Evolutionary conservation across 352 stramenopile species (phyloP).

Genomic region (Achlya hypogyna): DNA sequence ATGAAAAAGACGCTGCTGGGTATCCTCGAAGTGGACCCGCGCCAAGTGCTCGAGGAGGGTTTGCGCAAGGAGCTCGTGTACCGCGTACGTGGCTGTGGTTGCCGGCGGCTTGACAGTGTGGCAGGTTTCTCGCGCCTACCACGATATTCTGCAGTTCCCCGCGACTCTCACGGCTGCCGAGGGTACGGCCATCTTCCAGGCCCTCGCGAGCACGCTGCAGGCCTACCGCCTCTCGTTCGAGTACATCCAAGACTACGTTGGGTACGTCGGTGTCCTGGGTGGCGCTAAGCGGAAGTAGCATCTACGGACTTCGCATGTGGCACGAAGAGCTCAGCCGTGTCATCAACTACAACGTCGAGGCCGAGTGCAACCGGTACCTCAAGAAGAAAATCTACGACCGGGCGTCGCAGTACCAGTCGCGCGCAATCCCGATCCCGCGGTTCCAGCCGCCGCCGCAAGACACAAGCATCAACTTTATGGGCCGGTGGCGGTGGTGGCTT

Average conservation of each 20-base stretch:
- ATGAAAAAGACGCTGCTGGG: conserved; percentile 93
- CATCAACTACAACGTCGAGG: conserved; percentile 94
- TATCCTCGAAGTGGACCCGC: conserved; percentile 91
- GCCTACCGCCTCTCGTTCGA: conserved; percentile 87
- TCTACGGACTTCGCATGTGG: conserved; percentile 93
- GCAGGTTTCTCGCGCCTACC: conserved; percentile 58
- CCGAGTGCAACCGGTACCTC: conserved; percentile 92
- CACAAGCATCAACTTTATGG: conserved; percentile 91
- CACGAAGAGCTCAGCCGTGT: conserved; percentile 91
- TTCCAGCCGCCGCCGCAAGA: conserved; percentile 78
- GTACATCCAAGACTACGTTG: conserved; percentile 92
- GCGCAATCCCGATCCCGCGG: conserved; percentile 87
- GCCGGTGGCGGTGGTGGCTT: conserved; percentile 28
- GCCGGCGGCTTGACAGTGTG: neutral
- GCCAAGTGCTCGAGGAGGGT: conserved; percentile 89
- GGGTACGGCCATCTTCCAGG: conserved; percentile 77
- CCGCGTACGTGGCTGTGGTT: conserved; percentile 31
- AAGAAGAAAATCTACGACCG: conserved; percentile 91
- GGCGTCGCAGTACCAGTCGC: conserved; percentile 85
- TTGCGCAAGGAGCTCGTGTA: conserved; percentile 92
- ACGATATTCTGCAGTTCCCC: conserved; percentile 74
- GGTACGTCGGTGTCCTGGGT: neutral
- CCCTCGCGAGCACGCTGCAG: conserved; percentile 78
- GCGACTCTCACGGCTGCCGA: conserved; percentile 60
- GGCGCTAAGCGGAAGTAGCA: conserved; percentile 40